Percentiles rank a stretch among this genome's conserved stretches.
Conservation (phyloP, 1,284 basidiomycete species). For the Cutaneotrichosporon cutaneum region DNA sequence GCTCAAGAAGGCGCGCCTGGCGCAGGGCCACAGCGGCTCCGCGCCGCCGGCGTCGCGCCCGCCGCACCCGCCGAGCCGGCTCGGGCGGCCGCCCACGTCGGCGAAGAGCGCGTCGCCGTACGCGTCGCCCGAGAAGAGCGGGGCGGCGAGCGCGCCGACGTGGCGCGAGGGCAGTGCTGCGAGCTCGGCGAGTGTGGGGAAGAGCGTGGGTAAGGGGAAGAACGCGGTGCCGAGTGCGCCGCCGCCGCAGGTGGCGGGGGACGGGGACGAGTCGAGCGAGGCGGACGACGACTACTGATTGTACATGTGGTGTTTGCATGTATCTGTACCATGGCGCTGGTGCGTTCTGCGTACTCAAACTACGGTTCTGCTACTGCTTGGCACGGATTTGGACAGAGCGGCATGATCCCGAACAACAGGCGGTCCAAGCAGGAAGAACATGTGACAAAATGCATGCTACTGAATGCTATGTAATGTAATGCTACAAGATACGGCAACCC, state of each 20-base stretch:
- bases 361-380: no score
- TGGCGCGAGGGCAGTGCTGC: conserved; percentile 7
- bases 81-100: conserved; percentile 20
- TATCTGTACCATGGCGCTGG: neutral
- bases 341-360: no score
- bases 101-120: conserved; percentile 16
- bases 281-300: conserved; percentile 24
- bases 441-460: neutral
- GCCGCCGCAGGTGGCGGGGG: neutral
- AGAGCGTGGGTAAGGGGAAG: neutral
- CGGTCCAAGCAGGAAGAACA: no score
- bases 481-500: neutral
- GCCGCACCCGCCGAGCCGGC: conserved; percentile 17
- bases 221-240: neutral
- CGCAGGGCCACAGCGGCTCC: conserved; percentile 11
- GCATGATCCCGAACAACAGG: no score
- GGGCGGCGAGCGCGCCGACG: conserved; percentile 7
- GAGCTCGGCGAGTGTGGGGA: neutral
- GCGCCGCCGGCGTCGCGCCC: conserved; percentile 18
- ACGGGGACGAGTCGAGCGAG: conserved; percentile 22
- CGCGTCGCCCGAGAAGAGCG: conserved; percentile 6
- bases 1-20: conserved; percentile 19
- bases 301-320: neutral
- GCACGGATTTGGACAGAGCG: no score
- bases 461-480: conserved; percentile 3